Percentiles rank a stretch among this genome's conserved stretches.
phyloP scores from a whole-genome alignment of 1,284 basidiomycete genomes.

The Ustanciosporium gigantosporum region DNA sequence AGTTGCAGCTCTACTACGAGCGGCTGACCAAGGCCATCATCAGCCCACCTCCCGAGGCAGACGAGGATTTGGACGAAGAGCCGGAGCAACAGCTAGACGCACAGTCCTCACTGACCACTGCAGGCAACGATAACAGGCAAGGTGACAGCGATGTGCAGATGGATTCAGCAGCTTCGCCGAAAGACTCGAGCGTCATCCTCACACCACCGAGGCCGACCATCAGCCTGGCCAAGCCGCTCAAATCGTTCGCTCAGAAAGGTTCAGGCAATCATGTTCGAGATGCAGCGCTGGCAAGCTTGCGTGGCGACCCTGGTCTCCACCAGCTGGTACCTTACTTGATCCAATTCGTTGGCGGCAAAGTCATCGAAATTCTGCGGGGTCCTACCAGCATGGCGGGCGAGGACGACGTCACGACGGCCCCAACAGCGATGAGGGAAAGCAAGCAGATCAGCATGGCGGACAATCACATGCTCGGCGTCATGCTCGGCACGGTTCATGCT shows the following conservation, averaged over 20 bases:
- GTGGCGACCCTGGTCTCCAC: slow-evolving; percentile 87
- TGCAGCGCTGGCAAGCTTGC: slow-evolving; percentile 85
- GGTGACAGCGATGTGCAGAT: slow-evolving; percentile 25
- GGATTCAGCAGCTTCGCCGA: slow-evolving; percentile 12
- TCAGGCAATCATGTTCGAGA: slow-evolving; percentile 62
- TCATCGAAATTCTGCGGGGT: slow-evolving; percentile 51
- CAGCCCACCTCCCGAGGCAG: slow-evolving; percentile 48
- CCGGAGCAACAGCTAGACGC: slow-evolving; percentile 8
- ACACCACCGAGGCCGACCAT: slow-evolving; percentile 32
- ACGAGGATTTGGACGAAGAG: slow-evolving; percentile 36
- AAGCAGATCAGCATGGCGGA: slow-evolving; percentile 24
- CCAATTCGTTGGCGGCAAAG: slow-evolving; percentile 85
- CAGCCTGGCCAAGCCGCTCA: slow-evolving; percentile 31
- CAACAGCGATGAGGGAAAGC: slow-evolving; percentile 16
- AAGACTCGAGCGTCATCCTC: slow-evolving; percentile 18
- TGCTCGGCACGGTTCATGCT: slow-evolving; percentile 52
- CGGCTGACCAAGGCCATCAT: slow-evolving; percentile 73
- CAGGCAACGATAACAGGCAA: no score
- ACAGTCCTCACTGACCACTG: no score
- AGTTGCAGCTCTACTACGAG: slow-evolving; percentile 92
- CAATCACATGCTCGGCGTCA: slow-evolving; percentile 46
- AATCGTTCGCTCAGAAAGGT: slow-evolving; percentile 36
- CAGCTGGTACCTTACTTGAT: slow-evolving; percentile 93
- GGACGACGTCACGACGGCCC: slow-evolving; percentile 1
- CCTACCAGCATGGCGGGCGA: slow-evolving; percentile 3